Conservation (phyloP, 1,284 basidiomycete genomes). For the Trichosporon sp. region DNA sequence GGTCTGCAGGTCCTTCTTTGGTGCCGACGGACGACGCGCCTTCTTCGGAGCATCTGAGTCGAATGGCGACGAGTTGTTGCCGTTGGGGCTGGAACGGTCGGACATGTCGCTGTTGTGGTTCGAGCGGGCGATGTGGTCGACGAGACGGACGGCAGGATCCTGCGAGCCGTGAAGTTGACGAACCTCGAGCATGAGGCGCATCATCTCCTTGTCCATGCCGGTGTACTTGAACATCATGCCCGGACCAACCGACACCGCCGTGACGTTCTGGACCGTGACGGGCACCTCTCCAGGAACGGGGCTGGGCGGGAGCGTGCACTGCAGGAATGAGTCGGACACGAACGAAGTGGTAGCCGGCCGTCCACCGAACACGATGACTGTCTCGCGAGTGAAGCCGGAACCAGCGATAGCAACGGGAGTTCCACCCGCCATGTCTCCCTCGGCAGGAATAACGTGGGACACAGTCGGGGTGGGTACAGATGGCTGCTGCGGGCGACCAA, state of each 20-base stretch:
- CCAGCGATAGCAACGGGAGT: slow-evolving; percentile 94
- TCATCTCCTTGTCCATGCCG: slow-evolving; percentile 50
- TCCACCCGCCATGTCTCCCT: slow-evolving; percentile 89
- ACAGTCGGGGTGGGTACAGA: slow-evolving; percentile 48
- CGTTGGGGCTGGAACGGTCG: slow-evolving; percentile 38
- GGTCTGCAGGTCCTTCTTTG: slow-evolving; percentile 64
- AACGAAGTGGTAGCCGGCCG: slow-evolving; percentile 78
- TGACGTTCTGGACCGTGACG: slow-evolving; percentile 72
- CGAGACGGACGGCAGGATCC: slow-evolving; percentile 48
- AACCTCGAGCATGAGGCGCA: slow-evolving; percentile 50
- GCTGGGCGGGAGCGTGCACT: slow-evolving; percentile 87
- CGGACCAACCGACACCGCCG: slow-evolving; percentile 33
- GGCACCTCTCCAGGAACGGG: slow-evolving; percentile 81
- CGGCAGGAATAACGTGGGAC: slow-evolving; percentile 75
- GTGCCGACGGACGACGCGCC: slow-evolving; percentile 36
- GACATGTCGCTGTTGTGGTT: slow-evolving; percentile 40
- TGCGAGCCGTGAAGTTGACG: slow-evolving; percentile 43
- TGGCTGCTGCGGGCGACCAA: slow-evolving; percentile 24
- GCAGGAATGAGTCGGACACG: slow-evolving; percentile 91
- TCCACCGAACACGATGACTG: slow-evolving; percentile 83
- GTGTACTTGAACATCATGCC: slow-evolving; percentile 48
- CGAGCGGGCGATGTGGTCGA: slow-evolving; percentile 40
- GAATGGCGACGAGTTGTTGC: slow-evolving; percentile 30
- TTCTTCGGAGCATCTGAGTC: slow-evolving; percentile 45
- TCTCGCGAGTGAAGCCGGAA: slow-evolving; percentile 69